phyloP scores from a whole-genome alignment of 129 eudicot species.

The Centaurea solstitialis region DNA sequence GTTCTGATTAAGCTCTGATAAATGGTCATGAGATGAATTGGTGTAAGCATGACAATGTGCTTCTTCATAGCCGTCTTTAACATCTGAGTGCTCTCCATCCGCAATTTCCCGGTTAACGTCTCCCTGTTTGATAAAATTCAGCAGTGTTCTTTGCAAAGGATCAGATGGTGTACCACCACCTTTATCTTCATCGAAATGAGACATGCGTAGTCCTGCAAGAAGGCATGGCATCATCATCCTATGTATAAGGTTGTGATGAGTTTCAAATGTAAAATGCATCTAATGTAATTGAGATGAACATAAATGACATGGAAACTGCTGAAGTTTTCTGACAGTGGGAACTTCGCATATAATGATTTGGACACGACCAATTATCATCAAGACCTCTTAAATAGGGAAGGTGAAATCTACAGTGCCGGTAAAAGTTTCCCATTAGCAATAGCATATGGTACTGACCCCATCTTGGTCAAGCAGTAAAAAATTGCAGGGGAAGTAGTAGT shows the following conservation, averaged over 20 bases:
- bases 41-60: constrained; percentile 18
- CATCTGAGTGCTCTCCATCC: constrained; percentile 29
- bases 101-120: constrained; percentile 32
- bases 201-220: constrained; percentile 75
- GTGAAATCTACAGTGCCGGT: no score
- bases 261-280: neutral
- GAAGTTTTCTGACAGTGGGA: neutral
- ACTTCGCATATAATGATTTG: no score
- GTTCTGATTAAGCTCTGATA: constrained; percentile 32
- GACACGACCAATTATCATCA: no score
- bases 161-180: constrained; percentile 46
- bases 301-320: neutral
- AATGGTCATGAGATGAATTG: constrained; percentile 29
- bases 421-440: no score
- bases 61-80: constrained; percentile 29
- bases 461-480: no score
- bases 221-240: constrained; percentile 6
- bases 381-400: no score
- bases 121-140: constrained; percentile 50
- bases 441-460: no score
- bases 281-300: neutral
- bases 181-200: constrained; percentile 71
- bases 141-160: constrained; percentile 78
- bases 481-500: no score
- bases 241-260: neutral